Evolutionary conservation across 169 alveolate species (phyloP).

Genomic region (Plasmodium relictum): DNA sequence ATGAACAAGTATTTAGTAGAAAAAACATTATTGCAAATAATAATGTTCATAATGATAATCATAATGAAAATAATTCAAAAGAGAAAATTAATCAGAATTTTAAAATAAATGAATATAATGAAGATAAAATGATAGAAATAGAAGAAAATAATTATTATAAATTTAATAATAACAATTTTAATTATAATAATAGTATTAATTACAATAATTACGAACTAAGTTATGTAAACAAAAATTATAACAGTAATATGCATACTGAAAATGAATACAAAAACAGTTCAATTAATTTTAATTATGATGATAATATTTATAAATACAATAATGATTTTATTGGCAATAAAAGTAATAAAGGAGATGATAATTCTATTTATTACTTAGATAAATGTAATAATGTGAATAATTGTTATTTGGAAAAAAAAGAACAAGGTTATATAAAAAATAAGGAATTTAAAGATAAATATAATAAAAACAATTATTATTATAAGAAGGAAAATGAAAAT

Average conservation of each 20-base stretch:
- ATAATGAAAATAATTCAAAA: background rate
- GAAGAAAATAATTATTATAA: background rate
- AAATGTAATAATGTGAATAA: no score
- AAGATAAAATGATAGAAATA: background rate
- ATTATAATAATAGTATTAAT: background rate
- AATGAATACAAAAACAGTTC: background rate
- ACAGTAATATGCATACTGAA: background rate
- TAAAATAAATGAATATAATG: background rate
- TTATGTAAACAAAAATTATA: background rate
- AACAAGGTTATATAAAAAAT: no score
- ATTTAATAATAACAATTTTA: background rate
- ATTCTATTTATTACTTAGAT: background rate
- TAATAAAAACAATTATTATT: no score
- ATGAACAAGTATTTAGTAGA: background rate
- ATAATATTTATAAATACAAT: background rate
- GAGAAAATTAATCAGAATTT: background rate
- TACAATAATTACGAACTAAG: background rate
- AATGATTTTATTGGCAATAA: background rate
- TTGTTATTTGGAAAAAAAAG: no score
- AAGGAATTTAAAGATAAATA: no score
- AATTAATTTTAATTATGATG: background rate
- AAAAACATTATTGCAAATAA: background rate
- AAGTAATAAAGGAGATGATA: background rate
- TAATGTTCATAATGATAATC: background rate
- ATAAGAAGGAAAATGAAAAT: no score